A percentile compares a stretch with the other conserved stretches of the same genome.
Conservation (phyloP, 495 filamentous ascomycete genomes). For the Haplographium delicatum region DNA sequence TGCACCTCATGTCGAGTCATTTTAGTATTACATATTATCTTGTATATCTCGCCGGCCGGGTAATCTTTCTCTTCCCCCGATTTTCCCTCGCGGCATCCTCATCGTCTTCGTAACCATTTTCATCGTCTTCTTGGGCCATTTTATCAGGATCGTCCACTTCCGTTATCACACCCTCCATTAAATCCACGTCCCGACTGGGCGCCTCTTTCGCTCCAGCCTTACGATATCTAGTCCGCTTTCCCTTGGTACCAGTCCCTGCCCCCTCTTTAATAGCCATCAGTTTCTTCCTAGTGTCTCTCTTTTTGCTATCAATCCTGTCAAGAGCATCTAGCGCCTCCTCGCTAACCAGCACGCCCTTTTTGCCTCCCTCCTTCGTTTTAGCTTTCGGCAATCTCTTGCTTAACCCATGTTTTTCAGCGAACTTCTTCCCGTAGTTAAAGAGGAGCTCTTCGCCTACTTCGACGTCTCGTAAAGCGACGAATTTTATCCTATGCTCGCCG, state of each 20-base stretch:
- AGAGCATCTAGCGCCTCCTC: conserved; percentile 20
- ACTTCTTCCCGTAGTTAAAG: conserved; percentile 39
- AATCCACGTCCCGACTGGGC: neutral
- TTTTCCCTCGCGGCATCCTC: neutral
- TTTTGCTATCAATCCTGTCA: conserved; percentile 8
- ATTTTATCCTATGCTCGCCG: conserved; percentile 61
- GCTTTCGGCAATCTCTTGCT: conserved; percentile 24
- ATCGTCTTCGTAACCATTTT: conserved; percentile 4
- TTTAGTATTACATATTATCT: too few species aligned
- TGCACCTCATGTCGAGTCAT: too few species aligned
- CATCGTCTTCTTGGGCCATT: conserved; percentile 4
- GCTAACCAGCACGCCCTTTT: conserved; percentile 18
- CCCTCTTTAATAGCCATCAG: conserved; percentile 78
- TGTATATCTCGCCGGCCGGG: conserved; percentile 7
- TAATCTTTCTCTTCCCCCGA: conserved; percentile 5
- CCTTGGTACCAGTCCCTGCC: conserved; percentile 95
- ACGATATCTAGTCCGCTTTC: conserved; percentile 51
- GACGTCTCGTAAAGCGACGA: conserved; percentile 55
- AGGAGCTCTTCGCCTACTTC: conserved; percentile 62
- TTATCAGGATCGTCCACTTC: neutral
- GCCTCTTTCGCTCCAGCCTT: conserved; percentile 65
- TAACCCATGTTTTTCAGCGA: conserved; percentile 24
- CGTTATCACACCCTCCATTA: neutral
- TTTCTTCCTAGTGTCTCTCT: conserved; percentile 1
- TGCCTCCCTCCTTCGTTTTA: conserved; percentile 16